Percentiles rank a stretch among this genome's conserved stretches.
These are phyloP conservation scores for Dendrothele bispora DNA, from an alignment of 768 basidiomycete genomes.

Conservation along the genomic window DNA sequence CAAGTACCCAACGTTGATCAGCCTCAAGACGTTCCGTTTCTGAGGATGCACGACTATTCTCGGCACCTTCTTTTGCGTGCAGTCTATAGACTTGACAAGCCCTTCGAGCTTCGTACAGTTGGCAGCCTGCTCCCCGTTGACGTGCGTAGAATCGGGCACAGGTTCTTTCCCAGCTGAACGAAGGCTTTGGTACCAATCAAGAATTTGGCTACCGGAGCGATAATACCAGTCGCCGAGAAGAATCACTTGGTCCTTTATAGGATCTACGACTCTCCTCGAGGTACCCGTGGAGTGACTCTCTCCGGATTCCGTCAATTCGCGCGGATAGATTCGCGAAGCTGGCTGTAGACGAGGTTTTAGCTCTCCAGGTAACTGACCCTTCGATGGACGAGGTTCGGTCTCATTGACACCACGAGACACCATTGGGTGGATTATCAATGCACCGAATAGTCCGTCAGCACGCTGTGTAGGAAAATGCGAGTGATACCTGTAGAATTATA, in stretches of 20 bases:
- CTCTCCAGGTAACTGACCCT: no score
- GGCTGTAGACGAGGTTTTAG: no score
- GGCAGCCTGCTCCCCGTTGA: conserved; percentile 6
- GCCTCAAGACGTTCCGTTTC: conserved; percentile 1
- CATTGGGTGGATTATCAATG: conserved; percentile 4
- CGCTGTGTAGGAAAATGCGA: conserved; percentile 4
- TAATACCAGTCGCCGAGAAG: conserved; percentile 9
- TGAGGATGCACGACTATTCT: not conserved
- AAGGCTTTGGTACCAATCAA: conserved; percentile 8
- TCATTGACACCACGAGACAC: not conserved
- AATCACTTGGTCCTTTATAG: conserved; percentile 1
- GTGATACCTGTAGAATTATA: conserved; percentile 5
- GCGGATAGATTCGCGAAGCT: no score
- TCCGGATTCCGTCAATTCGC: no score
- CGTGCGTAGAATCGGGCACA: conserved; percentile 6
- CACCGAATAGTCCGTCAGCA: conserved; percentile 9
- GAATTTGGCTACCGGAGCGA: conserved; percentile 1
- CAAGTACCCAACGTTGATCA: conserved; percentile 10
- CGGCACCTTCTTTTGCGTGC: not conserved
- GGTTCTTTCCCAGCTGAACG: conserved; percentile 9
- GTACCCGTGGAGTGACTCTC: no score
- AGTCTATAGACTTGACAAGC: conserved; percentile 3
- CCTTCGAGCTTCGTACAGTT: conserved; percentile 7
- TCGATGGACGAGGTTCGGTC: not conserved
- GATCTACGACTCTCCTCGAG: no score